Evolutionary conservation across 148 eudicot genomes (phyloP), one percentile per base, ranked within the genome.

Genomic region (Rhododendron mucronatum): DNA sequence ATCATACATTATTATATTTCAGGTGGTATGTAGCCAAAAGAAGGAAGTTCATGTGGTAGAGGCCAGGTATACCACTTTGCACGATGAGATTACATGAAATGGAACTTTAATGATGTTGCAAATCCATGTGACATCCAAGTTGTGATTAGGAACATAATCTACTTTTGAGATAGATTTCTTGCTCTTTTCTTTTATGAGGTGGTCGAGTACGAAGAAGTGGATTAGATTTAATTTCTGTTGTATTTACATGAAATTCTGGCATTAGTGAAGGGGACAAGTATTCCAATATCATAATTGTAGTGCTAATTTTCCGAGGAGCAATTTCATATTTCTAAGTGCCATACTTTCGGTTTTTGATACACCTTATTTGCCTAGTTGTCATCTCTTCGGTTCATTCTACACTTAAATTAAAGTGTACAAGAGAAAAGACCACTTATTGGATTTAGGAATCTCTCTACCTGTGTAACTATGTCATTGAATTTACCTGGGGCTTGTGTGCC

Each of bases 11-110:
- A 59, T 82, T 18, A 21, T 82, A 80, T 85, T 90, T 77, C 86
- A 96, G 97, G 96, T 96, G 37, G 91, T 89, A 30, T 90, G 91
- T 81, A 88, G 89, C 91, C 89, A 88, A 83, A 89, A 89, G 89
- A 92, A 88, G 79, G 94, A 93, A 73, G 85, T 87, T 89, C 86
- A 90, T 67, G 79, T 88, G 48, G 45, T 91, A 84, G 92, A 95
- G 89, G 95, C 94, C 84, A 89, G 97, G 99, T 96, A 90, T 77
- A 92, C 63, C 33, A n/a, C 83, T 76, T 84, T 73, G 84, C 26
- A 82, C 33, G 67, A 9, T 53, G 47, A 74, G n/a, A 45, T 74
- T 44, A 39, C 35, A 45, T 44, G 35, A 75, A 65, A 18, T 71
- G 37, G 75, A 73, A 82, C 23, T 75, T 75, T 28, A 85, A 61